Evolutionary conservation across 345 rosid species (phyloP), one percentile per base, ranked within the genome.

Genomic region (Alliaria petiolata): DNA sequence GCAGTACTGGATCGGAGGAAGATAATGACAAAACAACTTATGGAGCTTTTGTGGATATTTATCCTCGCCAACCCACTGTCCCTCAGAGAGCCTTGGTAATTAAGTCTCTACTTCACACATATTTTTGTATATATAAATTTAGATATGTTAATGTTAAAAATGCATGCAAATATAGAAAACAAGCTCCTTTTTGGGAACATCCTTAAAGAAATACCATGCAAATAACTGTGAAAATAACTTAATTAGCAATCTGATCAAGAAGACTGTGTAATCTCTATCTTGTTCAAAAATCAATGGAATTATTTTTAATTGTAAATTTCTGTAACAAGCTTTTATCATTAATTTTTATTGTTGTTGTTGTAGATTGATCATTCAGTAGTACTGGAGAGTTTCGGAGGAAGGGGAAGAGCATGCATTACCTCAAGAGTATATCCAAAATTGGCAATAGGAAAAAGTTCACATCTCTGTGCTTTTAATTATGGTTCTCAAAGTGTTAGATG

Each of bases 361-460:
- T 33, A 69, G 67, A 78, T 87, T 67, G 92, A 87, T 70, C 84
- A 81, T 67, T 87, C 92, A 3, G 76, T 85, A 67, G 86, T n/a
- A n/a, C n/a, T 84, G 62, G 90, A 87, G 61, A 85, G 92, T 71
- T 83, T 85, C 15, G 83, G 81, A 22, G 92, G 88, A 22, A 35
- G 51, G 0, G 89, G 89, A 31, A 83, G 78, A 76, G 73, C 82
- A 35, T 78, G 84, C 74, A 84, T 87, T 28, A 84, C 86, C 3
- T 81, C 92, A 28, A 81, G 92, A 75, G 85, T 82, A 28, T 87
- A 85, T 72, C 88, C 90, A 33, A 76, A 74, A 13, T 42, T 83
- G 65, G 85, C 88, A 7, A 73, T 83, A 40, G 83, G 81, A 6
- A 75, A 80, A 66, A 81, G 33, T 50, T 40, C 78, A 35, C 61